Evolutionary conservation across 1,284 basidiomycete genomes (phyloP).

Genomic region (Anthracocystis setariae): DNA sequence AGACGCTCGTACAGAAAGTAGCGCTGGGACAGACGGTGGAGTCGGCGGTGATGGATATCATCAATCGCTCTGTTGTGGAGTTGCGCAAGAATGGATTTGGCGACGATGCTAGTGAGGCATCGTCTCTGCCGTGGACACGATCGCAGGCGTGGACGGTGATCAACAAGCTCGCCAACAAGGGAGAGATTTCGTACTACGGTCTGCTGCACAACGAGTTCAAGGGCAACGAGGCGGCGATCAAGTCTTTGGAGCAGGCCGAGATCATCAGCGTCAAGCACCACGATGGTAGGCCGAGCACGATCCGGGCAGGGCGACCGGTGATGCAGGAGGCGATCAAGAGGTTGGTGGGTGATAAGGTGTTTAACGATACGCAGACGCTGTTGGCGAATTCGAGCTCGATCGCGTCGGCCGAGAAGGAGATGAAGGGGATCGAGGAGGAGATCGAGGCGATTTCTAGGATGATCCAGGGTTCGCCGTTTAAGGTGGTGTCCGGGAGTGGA

Average conservation of each 20-base stretch:
- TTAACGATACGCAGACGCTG: conserved; percentile 84
- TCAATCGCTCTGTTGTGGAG: conserved; percentile 81
- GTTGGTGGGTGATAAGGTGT: conserved; percentile 80
- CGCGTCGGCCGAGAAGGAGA: conserved; percentile 74
- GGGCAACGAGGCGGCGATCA: conserved; percentile 82
- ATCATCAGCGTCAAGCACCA: conserved; percentile 81
- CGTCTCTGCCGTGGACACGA: conserved; percentile 81
- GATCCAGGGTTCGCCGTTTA: conserved; percentile 65
- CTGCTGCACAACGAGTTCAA: conserved; percentile 88
- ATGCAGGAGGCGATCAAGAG: conserved; percentile 84
- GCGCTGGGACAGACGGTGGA: conserved; percentile 53
- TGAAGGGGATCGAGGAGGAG: conserved; percentile 81
- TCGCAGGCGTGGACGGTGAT: conserved; percentile 90
- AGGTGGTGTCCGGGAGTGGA: conserved; percentile 55
- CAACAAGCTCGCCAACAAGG: conserved; percentile 76
- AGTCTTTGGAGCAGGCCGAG: conserved; percentile 88
- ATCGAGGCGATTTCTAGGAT: conserved; percentile 69
- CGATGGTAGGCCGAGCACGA: conserved; percentile 84
- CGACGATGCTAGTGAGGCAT: conserved; percentile 85
- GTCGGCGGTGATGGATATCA: conserved; percentile 66
- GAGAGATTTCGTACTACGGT: conserved; percentile 85
- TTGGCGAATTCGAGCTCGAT: conserved; percentile 71
- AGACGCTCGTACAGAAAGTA: conserved; percentile 60
- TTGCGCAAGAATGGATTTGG: conserved; percentile 91
- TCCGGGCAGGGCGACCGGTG: conserved; percentile 89